A percentile compares a stretch with the other conserved stretches of the same genome.
Conservation (phyloP, 1,139 yeast genomes). For the Hansenula sp. region DNA sequence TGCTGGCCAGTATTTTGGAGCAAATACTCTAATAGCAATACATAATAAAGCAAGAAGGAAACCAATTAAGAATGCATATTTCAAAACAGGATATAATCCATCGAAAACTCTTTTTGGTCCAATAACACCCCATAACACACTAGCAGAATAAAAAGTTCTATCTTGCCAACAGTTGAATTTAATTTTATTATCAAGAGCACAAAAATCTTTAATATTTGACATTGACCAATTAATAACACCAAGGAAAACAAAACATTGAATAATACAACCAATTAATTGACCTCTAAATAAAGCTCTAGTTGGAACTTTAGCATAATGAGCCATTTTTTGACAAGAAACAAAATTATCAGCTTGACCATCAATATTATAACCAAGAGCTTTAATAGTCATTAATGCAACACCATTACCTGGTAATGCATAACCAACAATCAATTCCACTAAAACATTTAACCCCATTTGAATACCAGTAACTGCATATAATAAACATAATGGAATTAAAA, state of each 20-base stretch:
- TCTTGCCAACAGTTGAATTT: conserved; percentile 43
- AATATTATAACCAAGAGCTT: conserved; percentile 56
- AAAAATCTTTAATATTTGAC: conserved; percentile 40
- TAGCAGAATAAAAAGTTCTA: conserved; percentile 44
- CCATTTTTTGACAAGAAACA: conserved; percentile 52
- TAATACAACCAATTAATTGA: conserved; percentile 43
- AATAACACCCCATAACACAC: conserved; percentile 60
- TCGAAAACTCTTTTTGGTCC: conserved; percentile 59
- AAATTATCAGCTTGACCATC: conserved; percentile 60
- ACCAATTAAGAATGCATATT: conserved; percentile 52
- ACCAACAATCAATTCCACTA: conserved; percentile 59
- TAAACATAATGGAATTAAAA: conserved; percentile 46
- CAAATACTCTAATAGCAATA: conserved; percentile 36
- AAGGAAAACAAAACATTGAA: conserved; percentile 43
- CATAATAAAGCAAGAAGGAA: conserved; percentile 40
- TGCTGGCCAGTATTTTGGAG: conserved; percentile 29
- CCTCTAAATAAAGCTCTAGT: conserved; percentile 59
- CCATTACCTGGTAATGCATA: conserved; percentile 64
- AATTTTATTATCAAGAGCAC: conserved; percentile 37
- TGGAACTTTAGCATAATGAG: conserved; percentile 56
- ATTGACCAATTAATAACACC: conserved; percentile 54
- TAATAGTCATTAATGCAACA: conserved; percentile 52
- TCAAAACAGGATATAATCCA: conserved; percentile 43
- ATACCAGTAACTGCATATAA: conserved; percentile 52
- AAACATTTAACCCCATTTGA: conserved; percentile 49